These are phyloP conservation scores for Halophytophthora polymorphica DNA, from an alignment of 352 stramenopile genomes.

Conservation along the genomic window DNA sequence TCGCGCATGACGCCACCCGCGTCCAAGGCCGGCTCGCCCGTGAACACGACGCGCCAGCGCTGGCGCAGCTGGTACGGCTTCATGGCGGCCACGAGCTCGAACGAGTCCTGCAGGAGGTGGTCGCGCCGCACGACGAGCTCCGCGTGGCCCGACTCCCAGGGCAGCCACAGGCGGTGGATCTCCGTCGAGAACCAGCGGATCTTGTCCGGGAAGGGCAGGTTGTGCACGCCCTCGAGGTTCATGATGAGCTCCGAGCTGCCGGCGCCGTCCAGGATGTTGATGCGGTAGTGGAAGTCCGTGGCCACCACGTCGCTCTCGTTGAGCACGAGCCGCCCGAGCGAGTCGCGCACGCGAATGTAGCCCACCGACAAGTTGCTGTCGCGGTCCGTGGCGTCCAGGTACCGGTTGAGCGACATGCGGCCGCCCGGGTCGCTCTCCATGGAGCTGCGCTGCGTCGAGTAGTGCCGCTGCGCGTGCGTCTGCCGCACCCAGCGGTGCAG, in stretches of 20 bases:
- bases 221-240: constrained; percentile 79
- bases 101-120: constrained; percentile 86
- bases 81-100: constrained; percentile 73
- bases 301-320: constrained; percentile 80
- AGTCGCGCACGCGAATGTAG: constrained; percentile 79
- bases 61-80: constrained; percentile 82
- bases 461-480: constrained; percentile 11
- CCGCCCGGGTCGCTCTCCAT: constrained; percentile 47
- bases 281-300: constrained; percentile 78
- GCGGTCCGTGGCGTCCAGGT: constrained; percentile 49
- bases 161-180: constrained; percentile 76
- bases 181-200: constrained; percentile 84
- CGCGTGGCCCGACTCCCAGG: constrained; percentile 78
- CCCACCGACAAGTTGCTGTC: constrained; percentile 66
- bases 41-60: constrained; percentile 83
- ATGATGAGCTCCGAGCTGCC: constrained; percentile 79
- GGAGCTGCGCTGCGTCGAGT: constrained; percentile 35
- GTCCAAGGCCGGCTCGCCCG: constrained; percentile 81
- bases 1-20: constrained; percentile 87
- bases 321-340: constrained; percentile 59
- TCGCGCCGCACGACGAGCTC: constrained; percentile 76
- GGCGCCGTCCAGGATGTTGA: constrained; percentile 72
- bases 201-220: constrained; percentile 74
- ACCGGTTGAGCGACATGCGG: constrained; percentile 35
- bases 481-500: constrained; percentile 73